A percentile compares a stretch with the other conserved stretches of the same genome.
phyloP scores from a whole-genome alignment of 345 rosid species.

The Carallia pectinifolia region DNA sequence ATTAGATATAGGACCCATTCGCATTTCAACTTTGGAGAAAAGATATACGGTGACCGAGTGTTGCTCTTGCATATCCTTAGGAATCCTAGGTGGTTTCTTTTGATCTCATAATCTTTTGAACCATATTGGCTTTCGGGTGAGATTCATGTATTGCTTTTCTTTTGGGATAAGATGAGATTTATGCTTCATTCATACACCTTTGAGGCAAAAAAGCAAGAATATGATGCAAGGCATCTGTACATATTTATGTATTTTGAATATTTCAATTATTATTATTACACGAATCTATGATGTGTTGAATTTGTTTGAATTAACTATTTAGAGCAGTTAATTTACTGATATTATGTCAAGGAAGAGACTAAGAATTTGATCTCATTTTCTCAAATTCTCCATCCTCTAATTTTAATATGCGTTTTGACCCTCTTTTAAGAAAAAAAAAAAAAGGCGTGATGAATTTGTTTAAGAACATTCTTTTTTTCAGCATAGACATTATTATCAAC shows the following conservation, averaged over 20 bases:
- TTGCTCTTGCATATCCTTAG: constrained; percentile 19
- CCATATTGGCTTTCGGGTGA: constrained; percentile 41
- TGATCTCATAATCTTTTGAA: constrained; percentile 30
- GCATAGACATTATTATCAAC: too few relatives aligned
- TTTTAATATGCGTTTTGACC: too few relatives aligned
- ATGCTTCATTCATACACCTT: constrained; percentile 42
- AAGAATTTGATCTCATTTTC: too few relatives aligned
- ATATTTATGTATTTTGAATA: background rate
- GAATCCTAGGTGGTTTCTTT: constrained; percentile 49
- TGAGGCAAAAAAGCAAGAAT: constrained; percentile 9
- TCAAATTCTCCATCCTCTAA: too few relatives aligned
- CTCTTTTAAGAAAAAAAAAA: background rate
- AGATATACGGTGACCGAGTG: background rate
- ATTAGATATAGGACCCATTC: constrained; percentile 19
- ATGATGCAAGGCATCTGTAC: background rate
- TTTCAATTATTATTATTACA: background rate
- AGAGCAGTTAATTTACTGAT: too few relatives aligned
- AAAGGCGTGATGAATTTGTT: too few relatives aligned
- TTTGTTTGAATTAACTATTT: too few relatives aligned
- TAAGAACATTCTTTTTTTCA: too few relatives aligned
- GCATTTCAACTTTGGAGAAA: constrained; percentile 3
- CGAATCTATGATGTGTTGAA: too few relatives aligned
- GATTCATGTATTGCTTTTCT: constrained; percentile 46
- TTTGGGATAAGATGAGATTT: constrained; percentile 52
- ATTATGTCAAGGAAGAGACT: too few relatives aligned